Conservation (phyloP, 495 filamentous ascomycete species). For the Penicillium longicatenatum region DNA sequence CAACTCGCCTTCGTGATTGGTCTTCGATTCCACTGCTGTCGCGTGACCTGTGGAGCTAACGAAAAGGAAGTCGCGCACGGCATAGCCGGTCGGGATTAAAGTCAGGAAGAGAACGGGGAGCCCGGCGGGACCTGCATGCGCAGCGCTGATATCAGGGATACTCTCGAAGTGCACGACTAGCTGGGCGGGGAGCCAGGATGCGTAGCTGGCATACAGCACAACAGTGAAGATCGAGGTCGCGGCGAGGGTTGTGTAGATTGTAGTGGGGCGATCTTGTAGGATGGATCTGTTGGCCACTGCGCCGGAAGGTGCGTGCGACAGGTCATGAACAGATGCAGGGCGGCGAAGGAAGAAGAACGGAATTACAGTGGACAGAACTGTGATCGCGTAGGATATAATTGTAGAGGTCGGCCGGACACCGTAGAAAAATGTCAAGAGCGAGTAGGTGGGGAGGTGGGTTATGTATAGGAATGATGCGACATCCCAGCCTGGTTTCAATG, state of each 20-base stretch:
- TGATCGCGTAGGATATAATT: slow-evolving; percentile 59
- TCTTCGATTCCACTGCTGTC: slow-evolving; percentile 48
- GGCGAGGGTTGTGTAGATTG: slow-evolving; percentile 62
- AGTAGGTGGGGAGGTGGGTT: slow-evolving; percentile 68
- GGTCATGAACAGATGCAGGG: slow-evolving; percentile 61
- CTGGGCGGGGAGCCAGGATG: slow-evolving; percentile 64
- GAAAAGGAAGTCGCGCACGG: slow-evolving; percentile 74
- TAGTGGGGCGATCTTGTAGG: slow-evolving; percentile 63
- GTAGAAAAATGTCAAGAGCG: slow-evolving; percentile 76
- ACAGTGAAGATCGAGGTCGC: slow-evolving; percentile 69
- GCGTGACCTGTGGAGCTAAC: slow-evolving; percentile 59
- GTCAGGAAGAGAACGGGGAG: slow-evolving; percentile 50
- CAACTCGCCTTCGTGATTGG: slow-evolving; percentile 60
- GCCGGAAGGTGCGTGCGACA: slow-evolving; percentile 42
- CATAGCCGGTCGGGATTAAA: slow-evolving; percentile 66
- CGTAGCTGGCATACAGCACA: slow-evolving; percentile 62
- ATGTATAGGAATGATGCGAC: slow-evolving; percentile 66
- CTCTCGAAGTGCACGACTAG: slow-evolving; percentile 70
- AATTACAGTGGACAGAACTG: slow-evolving; percentile 63
- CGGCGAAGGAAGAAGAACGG: slow-evolving; percentile 73
- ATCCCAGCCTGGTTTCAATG: slow-evolving; percentile 58
- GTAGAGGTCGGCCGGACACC: slow-evolving; percentile 58
- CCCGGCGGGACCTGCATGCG: slow-evolving; percentile 56
- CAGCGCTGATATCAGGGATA: slow-evolving; percentile 63
- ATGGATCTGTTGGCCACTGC: slow-evolving; percentile 67